phyloP scores from a whole-genome alignment of 257 asterid genomes.

The Penstemon davidsonii region DNA sequence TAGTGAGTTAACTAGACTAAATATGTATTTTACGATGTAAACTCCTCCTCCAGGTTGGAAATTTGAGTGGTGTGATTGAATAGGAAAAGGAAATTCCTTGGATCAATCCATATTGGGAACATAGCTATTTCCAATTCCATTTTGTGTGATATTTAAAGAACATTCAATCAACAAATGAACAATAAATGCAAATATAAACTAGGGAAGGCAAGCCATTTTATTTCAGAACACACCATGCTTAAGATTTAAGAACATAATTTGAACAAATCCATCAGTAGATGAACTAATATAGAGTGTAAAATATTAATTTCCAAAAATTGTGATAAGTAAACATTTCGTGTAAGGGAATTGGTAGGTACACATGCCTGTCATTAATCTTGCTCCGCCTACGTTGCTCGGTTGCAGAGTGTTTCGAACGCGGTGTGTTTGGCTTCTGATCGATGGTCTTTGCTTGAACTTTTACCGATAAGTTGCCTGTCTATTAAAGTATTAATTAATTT shows the following conservation, averaged over 20 bases:
- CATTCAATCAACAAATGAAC: background rate
- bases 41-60: background rate
- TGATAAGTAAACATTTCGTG: background rate
- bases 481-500: conserved; percentile 11
- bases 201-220: background rate
- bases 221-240: background rate
- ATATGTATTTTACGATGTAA: conserved; percentile 1
- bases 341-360: background rate
- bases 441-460: conserved; percentile 62
- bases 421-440: conserved; percentile 84
- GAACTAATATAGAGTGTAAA: background rate
- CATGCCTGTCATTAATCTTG: conserved; percentile 97
- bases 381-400: conserved; percentile 99
- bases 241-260: background rate
- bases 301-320: background rate
- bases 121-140: conserved; percentile 3
- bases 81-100: background rate
- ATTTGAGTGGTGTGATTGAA: background rate
- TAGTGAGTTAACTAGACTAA: too few relatives aligned
- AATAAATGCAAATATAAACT: background rate
- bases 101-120: background rate
- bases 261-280: background rate
- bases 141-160: background rate
- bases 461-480: conserved; percentile 58
- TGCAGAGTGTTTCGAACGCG: conserved; percentile 98